These are phyloP conservation scores for Alopecurus myosuroides DNA, from an alignment of 176 grass and related monocot genomes.

Conservation along the genomic window DNA sequence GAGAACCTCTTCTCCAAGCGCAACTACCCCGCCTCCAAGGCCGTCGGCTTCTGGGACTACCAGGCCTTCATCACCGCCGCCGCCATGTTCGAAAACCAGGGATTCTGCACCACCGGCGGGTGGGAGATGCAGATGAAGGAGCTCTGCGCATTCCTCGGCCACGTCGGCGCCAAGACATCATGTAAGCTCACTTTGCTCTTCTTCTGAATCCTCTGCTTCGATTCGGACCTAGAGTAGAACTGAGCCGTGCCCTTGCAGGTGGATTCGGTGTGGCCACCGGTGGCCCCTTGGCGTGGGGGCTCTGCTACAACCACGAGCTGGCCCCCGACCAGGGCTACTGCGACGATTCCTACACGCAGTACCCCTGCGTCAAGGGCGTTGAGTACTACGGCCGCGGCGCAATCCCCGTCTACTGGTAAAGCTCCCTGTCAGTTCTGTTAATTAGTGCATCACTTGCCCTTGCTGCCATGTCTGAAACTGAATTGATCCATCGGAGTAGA, in stretches of 20 bases:
- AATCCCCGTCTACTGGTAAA: conserved; percentile 75
- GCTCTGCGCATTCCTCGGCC: conserved; percentile 84
- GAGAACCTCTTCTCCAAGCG: conserved; percentile 97
- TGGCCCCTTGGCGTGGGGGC: conserved; percentile 72
- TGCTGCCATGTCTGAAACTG: background rate
- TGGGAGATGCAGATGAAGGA: conserved; percentile 89
- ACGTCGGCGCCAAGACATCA: conserved; percentile 79
- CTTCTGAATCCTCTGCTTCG: background rate
- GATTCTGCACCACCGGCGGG: conserved; percentile 90
- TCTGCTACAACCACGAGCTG: conserved; percentile 89
- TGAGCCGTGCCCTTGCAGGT: conserved; percentile 14
- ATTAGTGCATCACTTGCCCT: background rate
- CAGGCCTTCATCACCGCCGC: conserved; percentile 85
- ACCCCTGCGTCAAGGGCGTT: conserved; percentile 61
- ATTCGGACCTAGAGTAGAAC: background rate
- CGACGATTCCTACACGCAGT: conserved; percentile 44
- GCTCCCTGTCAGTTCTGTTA: background rate
- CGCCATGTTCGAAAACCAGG: conserved; percentile 58
- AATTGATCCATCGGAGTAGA: background rate
- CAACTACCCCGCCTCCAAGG: conserved; percentile 66
- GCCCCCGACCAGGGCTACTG: conserved; percentile 67
- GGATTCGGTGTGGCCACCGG: conserved; percentile 73
- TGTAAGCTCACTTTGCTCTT: conserved; percentile 14
- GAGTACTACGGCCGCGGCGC: conserved; percentile 92
- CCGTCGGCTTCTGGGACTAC: conserved; percentile 95